phyloP scores from a whole-genome alignment of 495 filamentous ascomycete species.

The Penicillium steckii region DNA sequence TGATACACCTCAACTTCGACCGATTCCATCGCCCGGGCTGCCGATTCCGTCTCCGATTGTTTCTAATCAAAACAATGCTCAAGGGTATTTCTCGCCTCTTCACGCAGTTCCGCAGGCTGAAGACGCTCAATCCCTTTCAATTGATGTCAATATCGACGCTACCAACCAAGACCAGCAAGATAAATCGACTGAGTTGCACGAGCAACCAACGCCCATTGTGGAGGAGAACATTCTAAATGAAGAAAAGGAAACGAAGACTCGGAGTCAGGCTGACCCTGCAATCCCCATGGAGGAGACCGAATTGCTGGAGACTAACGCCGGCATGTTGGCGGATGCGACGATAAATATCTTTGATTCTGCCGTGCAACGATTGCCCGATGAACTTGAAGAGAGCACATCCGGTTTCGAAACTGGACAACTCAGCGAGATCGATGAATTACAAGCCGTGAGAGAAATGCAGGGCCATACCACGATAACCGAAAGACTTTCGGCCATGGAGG shows the following conservation, averaged over 20 bases:
- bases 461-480: background rate
- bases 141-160: background rate
- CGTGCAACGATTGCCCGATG: background rate
- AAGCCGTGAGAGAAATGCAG: background rate
- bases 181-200: background rate
- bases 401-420: background rate
- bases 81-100: slow-evolving; percentile 33
- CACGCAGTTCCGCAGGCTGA: slow-evolving; percentile 10
- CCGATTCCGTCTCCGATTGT: slow-evolving; percentile 47
- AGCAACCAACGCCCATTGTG: background rate
- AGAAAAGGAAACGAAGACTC: no score
- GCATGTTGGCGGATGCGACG: background rate
- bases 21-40: slow-evolving; percentile 44
- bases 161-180: background rate
- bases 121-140: slow-evolving; percentile 5
- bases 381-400: background rate
- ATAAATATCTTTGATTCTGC: background rate
- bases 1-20: slow-evolving; percentile 45
- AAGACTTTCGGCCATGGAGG: background rate
- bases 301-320: background rate
- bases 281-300: no score
- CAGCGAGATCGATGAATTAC: background rate
- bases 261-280: no score
- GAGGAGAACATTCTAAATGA: background rate
- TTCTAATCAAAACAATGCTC: slow-evolving; percentile 21